Base-by-base conservation (phyloP, 257 asterid genomes). In the Solanum microdontum region DNA sequence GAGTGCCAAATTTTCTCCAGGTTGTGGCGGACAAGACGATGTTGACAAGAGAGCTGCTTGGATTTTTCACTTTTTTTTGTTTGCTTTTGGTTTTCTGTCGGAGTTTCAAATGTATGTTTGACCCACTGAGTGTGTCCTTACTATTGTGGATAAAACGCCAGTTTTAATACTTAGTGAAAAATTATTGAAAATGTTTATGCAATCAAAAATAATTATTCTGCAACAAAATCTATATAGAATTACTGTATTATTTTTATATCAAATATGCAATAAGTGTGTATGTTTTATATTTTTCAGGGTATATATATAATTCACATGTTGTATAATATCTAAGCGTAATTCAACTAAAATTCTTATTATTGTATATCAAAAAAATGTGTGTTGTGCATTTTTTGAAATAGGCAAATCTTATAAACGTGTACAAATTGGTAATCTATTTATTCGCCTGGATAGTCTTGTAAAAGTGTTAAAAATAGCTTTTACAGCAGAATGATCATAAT, bases 21-120 rank as follows among this genome's bases (percentile, higher is more conserved):
- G n/a, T 70, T 30, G 40, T 32, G 82, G 88, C 92, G 92, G 90
- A 92, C 82, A 80, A 83, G 83, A 87, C 93, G 88, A 91, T 80
- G 93, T 86, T 86, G 91, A 88, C 88, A 37, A 76, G 17, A 60
- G 88, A 83, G n/a, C 24, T 14, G 51, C 72, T 48, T 86, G 60
- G 91, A 77, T 87, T 72, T 74, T 80, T 80, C 17, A 23, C 15
- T 10, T 4, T 23, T 8, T 14, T 23, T 86, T 70, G 88, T 62
- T 85, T 55, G 60, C 34, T 64, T 51, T 82, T 82, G 74, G 66
- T 76, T 28, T 74, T 36, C 69, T 85, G 70, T 58, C 86, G 79
- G 77, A 70, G 62, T 23, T 90, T 87, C 45, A 69, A 64, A 34
- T 84, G 87, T 7, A 11, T 45, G 68, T 45, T 79, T 80, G 85